These are phyloP conservation scores for Colletotrichum scovillei DNA, from an alignment of 2,329 filamentous ascomycete species.

Conservation along the genomic window DNA sequence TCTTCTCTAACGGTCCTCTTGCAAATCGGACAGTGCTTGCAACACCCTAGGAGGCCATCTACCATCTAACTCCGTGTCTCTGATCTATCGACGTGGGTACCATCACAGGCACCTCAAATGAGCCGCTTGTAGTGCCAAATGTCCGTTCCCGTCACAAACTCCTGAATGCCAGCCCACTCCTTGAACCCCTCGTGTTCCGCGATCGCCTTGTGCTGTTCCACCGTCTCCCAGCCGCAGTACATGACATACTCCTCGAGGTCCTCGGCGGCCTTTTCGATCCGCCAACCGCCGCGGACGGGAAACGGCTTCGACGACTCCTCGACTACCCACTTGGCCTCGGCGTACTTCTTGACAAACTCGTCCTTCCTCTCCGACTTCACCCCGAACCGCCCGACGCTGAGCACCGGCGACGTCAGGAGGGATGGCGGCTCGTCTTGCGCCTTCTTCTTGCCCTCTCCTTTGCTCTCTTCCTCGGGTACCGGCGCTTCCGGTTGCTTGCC, in stretches of 20 bases:
- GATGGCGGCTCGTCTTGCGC: constrained; percentile 21
- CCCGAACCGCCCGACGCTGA: constrained; percentile 51
- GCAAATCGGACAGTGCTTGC: neutral
- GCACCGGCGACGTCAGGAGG: constrained; percentile 40
- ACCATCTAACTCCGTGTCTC: neutral
- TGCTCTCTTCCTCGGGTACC: constrained; percentile 6
- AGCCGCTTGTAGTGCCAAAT: constrained; percentile 47
- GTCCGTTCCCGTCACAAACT: constrained; percentile 40
- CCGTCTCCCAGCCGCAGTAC: constrained; percentile 50
- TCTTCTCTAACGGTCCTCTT: neutral
- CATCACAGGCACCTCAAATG: constrained; percentile 35
- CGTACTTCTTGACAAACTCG: constrained; percentile 48
- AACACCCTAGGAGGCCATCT: neutral
- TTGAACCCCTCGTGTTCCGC: constrained; percentile 39
- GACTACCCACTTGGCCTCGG: constrained; percentile 45
- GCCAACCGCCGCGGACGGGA: constrained; percentile 53
- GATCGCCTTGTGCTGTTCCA: constrained; percentile 47
- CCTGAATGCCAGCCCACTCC: constrained; percentile 39
- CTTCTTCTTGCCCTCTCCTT: constrained; percentile 23
- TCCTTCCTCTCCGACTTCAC: constrained; percentile 45
- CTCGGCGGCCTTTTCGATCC: constrained; percentile 50
- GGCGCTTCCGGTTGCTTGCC: constrained; percentile 16
- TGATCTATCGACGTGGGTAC: neutral
- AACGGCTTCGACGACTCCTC: constrained; percentile 43
- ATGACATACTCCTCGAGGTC: constrained; percentile 53